Conservation (phyloP, 805 yeast species). For the Komagataella pastoris region DNA sequence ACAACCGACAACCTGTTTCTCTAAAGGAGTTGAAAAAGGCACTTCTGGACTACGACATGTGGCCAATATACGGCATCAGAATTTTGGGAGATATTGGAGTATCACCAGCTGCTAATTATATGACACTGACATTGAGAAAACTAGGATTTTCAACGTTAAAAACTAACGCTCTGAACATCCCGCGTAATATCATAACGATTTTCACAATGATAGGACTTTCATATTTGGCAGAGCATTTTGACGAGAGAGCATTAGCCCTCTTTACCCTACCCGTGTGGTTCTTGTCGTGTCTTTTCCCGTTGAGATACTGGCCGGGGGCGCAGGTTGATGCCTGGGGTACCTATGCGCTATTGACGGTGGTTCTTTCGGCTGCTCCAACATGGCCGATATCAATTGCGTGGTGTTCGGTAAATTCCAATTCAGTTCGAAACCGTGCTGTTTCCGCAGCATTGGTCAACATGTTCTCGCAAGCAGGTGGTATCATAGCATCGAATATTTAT, state of each 20-base stretch:
- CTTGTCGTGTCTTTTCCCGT: slow-evolving; percentile 12
- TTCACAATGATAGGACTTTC: slow-evolving; percentile 21
- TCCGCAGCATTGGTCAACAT: slow-evolving; percentile 55
- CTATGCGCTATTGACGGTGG: slow-evolving; percentile 10
- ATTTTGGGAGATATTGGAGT: slow-evolving; percentile 26
- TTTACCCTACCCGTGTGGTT: slow-evolving; percentile 13
- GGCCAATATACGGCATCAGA: slow-evolving; percentile 34
- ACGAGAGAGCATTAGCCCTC: slow-evolving; percentile 12
- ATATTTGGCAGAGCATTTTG: slow-evolving; percentile 20
- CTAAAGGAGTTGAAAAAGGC: slow-evolving; percentile 24
- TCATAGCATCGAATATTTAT: slow-evolving; percentile 44
- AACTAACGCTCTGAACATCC: slow-evolving; percentile 39
- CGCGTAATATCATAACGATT: slow-evolving; percentile 26
- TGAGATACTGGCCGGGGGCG: slow-evolving; percentile 16
- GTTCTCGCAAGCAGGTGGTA: slow-evolving; percentile 44
- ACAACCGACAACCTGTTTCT: slow-evolving; percentile 41
- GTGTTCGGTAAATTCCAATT: slow-evolving; percentile 49
- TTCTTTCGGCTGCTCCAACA: slow-evolving; percentile 30
- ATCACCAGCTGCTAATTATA: slow-evolving; percentile 24
- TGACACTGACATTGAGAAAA: slow-evolving; percentile 32
- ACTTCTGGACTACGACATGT: slow-evolving; percentile 34
- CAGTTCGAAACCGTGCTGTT: slow-evolving; percentile 52
- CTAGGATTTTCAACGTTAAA: slow-evolving; percentile 41
- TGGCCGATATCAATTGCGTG: slow-evolving; percentile 46
- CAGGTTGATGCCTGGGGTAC: slow-evolving; percentile 13